phyloP scores from a whole-genome alignment of 2,329 filamentous ascomycete species.

The Stachybotrys echinatus region DNA sequence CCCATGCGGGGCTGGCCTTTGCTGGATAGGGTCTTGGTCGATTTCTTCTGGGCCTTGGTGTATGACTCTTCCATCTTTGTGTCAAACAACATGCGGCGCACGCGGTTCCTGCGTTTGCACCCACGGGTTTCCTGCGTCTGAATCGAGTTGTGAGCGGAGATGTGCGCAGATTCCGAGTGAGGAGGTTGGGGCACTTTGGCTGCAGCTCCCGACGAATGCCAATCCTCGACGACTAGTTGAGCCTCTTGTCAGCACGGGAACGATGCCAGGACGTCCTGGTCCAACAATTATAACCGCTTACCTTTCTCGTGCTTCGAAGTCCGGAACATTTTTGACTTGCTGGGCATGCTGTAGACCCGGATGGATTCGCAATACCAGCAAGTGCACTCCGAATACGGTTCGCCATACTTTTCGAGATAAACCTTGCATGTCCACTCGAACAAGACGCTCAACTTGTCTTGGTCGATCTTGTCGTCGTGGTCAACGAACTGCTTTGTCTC shows the following conservation, averaged over 20 bases:
- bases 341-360: slow-evolving; percentile 38
- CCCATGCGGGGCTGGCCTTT: slow-evolving; percentile 5
- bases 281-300: slow-evolving; percentile 10
- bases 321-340: slow-evolving; percentile 38
- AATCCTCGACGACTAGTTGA: slow-evolving; percentile 26
- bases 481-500: slow-evolving; percentile 58
- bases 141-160: slow-evolving; percentile 69
- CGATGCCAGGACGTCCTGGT: not conserved
- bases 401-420: slow-evolving; percentile 60
- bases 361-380: slow-evolving; percentile 77
- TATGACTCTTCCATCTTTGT: not conserved
- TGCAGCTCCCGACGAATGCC: slow-evolving; percentile 43
- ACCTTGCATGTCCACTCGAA: slow-evolving; percentile 70
- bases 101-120: not conserved
- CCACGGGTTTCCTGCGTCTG: not conserved
- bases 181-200: slow-evolving; percentile 25
- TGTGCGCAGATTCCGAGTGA: slow-evolving; percentile 58
- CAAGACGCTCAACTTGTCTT: slow-evolving; percentile 53
- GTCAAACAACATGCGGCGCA: not conserved
- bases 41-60: not conserved
- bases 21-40: not conserved
- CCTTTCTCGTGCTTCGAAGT: slow-evolving; percentile 39
- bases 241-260: not conserved
- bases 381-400: slow-evolving; percentile 71
- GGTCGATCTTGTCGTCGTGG: slow-evolving; percentile 80